These are phyloP conservation scores for Bisporella sp. DNA, from an alignment of 2,329 filamentous ascomycete species.

Conservation along the genomic window DNA sequence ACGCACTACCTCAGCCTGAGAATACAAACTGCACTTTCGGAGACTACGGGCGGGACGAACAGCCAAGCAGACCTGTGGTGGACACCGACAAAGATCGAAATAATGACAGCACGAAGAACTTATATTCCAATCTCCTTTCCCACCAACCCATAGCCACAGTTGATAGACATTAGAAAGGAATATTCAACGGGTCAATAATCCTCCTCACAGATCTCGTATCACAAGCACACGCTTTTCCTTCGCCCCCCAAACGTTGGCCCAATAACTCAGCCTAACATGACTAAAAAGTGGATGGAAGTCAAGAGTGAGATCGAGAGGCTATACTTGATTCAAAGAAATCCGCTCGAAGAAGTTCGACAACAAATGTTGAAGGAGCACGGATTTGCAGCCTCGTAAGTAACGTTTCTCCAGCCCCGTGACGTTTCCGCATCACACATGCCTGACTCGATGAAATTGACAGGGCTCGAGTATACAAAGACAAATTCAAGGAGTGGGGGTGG, in stretches of 20 bases:
- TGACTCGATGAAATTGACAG: not conserved
- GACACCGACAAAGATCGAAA: not conserved
- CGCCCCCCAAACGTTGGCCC: slow-evolving; percentile 1
- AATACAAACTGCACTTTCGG: not conserved
- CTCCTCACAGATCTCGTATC: not conserved
- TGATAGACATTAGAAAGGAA: not conserved
- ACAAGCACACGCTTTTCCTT: not conserved
- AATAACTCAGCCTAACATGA: slow-evolving; percentile 1
- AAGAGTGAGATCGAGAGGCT: slow-evolving; percentile 1
- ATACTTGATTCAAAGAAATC: slow-evolving; percentile 2
- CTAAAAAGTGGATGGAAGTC: slow-evolving; percentile 6
- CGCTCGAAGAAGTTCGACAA: slow-evolving; percentile 3
- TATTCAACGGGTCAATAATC: not conserved
- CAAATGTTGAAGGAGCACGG: not conserved
- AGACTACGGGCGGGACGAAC: not conserved
- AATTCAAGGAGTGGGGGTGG: slow-evolving; percentile 5
- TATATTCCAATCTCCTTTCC: not conserved
- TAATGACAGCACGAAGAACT: not conserved
- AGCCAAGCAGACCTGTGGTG: too few species aligned
- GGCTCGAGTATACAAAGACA: slow-evolving; percentile 5
- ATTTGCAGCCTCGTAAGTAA: slow-evolving; percentile 5
- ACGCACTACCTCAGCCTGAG: not conserved
- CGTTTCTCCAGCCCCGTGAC: not conserved
- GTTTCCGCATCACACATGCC: not conserved
- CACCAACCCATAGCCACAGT: not conserved